phyloP scores from a whole-genome alignment of 2,329 filamentous ascomycete genomes.

The Colletotrichum spaethianum region DNA sequence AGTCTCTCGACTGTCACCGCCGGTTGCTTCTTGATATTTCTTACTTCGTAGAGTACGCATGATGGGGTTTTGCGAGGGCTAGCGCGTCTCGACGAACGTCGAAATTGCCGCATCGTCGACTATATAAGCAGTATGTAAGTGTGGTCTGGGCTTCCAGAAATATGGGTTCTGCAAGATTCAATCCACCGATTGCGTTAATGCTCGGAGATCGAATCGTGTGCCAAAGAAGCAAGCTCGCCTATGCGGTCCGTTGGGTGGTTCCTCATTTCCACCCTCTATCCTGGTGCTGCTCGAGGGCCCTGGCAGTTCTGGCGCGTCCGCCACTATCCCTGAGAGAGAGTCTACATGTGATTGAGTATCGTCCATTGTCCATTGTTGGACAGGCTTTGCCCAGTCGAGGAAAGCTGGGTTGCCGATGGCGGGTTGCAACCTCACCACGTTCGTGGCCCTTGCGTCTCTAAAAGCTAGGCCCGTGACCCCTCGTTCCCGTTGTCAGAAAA shows the following conservation, averaged over 20 bases:
- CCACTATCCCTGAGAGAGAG: background rate
- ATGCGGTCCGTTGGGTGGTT: background rate
- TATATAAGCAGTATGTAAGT: background rate
- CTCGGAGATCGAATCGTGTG: background rate
- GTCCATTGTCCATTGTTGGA: slow-evolving; percentile 4
- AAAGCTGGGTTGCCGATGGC: slow-evolving; percentile 35
- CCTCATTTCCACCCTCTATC: background rate
- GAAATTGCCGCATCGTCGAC: background rate
- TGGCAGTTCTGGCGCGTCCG: background rate
- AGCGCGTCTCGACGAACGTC: background rate
- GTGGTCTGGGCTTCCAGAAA: background rate
- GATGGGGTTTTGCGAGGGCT: background rate
- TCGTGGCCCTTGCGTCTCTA: slow-evolving; percentile 24
- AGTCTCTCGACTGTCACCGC: background rate
- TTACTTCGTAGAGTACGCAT: background rate
- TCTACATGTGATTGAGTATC: slow-evolving; percentile 34
- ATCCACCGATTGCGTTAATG: background rate
- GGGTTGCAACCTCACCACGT: slow-evolving; percentile 42
- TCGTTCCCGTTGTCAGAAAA: slow-evolving; percentile 3
- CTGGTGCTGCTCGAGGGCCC: background rate
- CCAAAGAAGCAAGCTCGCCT: background rate
- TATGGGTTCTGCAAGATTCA: background rate
- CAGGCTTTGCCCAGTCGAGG: slow-evolving; percentile 30
- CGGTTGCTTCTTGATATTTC: background rate
- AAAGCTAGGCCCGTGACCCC: slow-evolving; percentile 21